Percentiles rank a stretch among this genome's conserved stretches.
These are phyloP conservation scores for Fusarium succisae DNA, from an alignment of 2,329 filamentous ascomycete species.

Conservation along the genomic window DNA sequence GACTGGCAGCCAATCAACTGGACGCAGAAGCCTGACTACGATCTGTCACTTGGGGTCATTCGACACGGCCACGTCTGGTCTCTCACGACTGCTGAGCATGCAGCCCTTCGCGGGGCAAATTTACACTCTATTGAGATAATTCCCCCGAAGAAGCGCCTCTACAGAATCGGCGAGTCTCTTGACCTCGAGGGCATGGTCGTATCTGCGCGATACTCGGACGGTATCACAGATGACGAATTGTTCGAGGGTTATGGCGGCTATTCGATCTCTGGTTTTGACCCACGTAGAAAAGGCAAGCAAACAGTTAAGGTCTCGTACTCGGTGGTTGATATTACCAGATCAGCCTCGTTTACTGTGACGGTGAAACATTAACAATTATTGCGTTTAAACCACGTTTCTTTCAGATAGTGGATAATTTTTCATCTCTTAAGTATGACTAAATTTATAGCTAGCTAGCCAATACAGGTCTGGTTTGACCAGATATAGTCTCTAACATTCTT, in stretches of 20 bases:
- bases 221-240: neutral
- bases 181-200: neutral
- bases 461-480: no score
- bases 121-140: neutral
- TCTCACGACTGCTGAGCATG: neutral
- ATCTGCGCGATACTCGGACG: neutral
- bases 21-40: neutral
- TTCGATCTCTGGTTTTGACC: neutral
- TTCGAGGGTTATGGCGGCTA: neutral
- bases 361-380: no score
- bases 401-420: no score
- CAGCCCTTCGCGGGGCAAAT: neutral
- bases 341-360: neutral
- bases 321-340: neutral
- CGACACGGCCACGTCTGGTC: neutral
- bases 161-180: neutral
- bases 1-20: neutral
- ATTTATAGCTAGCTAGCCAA: no score
- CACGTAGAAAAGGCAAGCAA: neutral
- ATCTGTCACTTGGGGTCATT: neutral
- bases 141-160: neutral
- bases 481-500: no score
- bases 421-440: no score
- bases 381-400: no score
- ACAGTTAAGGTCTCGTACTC: neutral